Evolutionary conservation across 2,329 filamentous ascomycete species (phyloP).

Genomic region (Chlorencoelia australis): DNA sequence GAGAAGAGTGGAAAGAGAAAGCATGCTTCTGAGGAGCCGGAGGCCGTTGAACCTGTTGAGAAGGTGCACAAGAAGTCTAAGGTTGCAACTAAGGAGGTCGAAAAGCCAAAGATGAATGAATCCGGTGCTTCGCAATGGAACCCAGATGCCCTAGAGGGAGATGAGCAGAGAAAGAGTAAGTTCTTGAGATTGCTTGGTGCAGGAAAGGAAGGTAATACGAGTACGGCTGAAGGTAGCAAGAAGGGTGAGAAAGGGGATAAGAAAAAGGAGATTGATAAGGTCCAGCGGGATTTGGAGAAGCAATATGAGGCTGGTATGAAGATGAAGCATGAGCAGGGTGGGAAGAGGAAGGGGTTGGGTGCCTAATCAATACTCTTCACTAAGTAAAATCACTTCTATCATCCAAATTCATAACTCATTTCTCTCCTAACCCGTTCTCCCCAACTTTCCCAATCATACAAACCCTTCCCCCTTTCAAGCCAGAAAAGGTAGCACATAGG

Average conservation of each 20-base stretch:
- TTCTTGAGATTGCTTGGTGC: constrained; percentile 28
- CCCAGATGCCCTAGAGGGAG: constrained; percentile 24
- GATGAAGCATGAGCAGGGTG: constrained; percentile 28
- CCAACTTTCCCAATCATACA: too few species aligned
- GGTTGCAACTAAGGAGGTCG: constrained; percentile 3
- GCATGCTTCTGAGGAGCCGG: neutral
- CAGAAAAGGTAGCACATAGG: too few species aligned
- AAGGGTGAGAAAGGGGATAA: constrained; percentile 7
- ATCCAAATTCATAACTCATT: too few species aligned
- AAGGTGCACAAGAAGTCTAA: too few species aligned
- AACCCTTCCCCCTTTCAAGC: too few species aligned
- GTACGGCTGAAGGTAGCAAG: neutral
- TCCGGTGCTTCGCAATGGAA: constrained; percentile 20
- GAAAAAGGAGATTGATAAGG: constrained; percentile 17
- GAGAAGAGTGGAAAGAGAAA: constrained; percentile 3
- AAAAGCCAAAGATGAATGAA: constrained; percentile 2
- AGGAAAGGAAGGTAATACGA: constrained; percentile 13
- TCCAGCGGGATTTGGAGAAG: constrained; percentile 28
- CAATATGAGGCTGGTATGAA: constrained; percentile 29
- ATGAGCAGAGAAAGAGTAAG: constrained; percentile 25
- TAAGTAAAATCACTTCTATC: too few species aligned
- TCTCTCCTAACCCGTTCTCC: too few species aligned
- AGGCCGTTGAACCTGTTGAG: constrained; percentile 3
- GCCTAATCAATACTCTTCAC: too few species aligned
- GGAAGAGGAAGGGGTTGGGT: constrained; percentile 29